A percentile compares a stretch with the other conserved stretches of the same genome.
Conservation (phyloP, 768 basidiomycete genomes). For the Xerocomellus amylosporus region DNA sequence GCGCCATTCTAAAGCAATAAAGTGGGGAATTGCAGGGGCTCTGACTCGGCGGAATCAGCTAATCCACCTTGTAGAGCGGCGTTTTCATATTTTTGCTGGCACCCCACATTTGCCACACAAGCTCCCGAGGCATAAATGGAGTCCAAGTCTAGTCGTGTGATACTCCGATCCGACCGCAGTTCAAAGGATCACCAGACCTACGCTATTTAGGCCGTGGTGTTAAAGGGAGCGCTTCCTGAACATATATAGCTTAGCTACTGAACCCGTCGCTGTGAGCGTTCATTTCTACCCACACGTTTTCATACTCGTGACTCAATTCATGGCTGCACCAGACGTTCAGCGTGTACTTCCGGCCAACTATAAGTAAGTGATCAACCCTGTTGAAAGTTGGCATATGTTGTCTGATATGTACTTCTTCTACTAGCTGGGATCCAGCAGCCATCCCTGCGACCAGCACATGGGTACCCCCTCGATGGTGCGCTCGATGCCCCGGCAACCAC, state of each 20-base stretch:
- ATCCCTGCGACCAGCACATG: conserved; percentile 25
- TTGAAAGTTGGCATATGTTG: not conserved
- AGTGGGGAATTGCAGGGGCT: too few species aligned
- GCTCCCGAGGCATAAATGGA: too few species aligned
- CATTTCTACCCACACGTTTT: not conserved
- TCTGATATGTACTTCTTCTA: not conserved
- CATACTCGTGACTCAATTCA: not conserved
- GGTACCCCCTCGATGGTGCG: conserved; percentile 27
- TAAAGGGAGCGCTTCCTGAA: not conserved
- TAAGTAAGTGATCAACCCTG: conserved; percentile 9
- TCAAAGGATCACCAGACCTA: too few species aligned
- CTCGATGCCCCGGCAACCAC: not conserved
- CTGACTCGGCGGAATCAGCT: too few species aligned
- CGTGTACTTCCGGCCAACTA: conserved; percentile 11
- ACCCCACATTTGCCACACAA: too few species aligned
- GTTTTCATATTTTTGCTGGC: too few species aligned
- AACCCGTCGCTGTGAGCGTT: not conserved
- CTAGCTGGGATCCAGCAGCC: conserved; percentile 25
- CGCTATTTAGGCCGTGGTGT: not conserved
- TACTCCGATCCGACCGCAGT: too few species aligned
- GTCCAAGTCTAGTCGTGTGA: too few species aligned
- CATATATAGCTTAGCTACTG: not conserved
- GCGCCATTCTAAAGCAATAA: not conserved
- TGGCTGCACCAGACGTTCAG: conserved; percentile 26
- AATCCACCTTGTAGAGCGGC: too few species aligned